A percentile compares a stretch with the other conserved stretches of the same genome.
Conservation (phyloP, 2,329 filamentous ascomycete species). For the Niveomyces coronatus region DNA sequence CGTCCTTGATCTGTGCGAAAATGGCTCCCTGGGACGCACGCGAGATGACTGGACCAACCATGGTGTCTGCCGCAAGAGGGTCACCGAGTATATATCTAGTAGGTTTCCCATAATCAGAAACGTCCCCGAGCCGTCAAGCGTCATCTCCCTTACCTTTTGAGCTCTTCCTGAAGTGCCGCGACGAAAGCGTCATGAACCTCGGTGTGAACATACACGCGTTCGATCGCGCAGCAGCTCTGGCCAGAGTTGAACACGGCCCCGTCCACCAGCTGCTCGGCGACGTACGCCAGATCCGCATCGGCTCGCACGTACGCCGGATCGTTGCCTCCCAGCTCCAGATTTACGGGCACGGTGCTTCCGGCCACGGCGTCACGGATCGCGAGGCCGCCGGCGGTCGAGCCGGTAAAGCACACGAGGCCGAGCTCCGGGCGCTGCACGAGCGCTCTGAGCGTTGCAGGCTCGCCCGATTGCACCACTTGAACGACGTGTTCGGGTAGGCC, state of each 20-base stretch:
- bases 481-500: constrained; percentile 76
- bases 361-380: constrained; percentile 76
- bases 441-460: constrained; percentile 62
- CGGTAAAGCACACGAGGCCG: constrained; percentile 81
- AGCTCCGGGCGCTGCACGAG: constrained; percentile 69
- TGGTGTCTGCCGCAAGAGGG: constrained; percentile 65
- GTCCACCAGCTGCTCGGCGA: constrained; percentile 90
- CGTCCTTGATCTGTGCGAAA: constrained; percentile 69
- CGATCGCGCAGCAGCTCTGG: constrained; percentile 89
- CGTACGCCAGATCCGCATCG: constrained; percentile 85
- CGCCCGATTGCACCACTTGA: constrained; percentile 86
- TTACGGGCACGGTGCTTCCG: constrained; percentile 73
- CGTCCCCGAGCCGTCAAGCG: neutral
- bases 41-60: constrained; percentile 83
- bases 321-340: constrained; percentile 87
- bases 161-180: constrained; percentile 65
- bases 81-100: constrained; percentile 73
- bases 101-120: too few species aligned
- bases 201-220: constrained; percentile 83
- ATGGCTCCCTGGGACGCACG: constrained; percentile 67
- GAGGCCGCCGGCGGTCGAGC: constrained; percentile 79
- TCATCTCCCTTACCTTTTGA: constrained; percentile 37
- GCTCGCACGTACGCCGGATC: constrained; percentile 82
- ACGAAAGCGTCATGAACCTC: constrained; percentile 77
- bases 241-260: constrained; percentile 94